Evolutionary conservation across 345 rosid genomes (phyloP).

Genomic region (Erysimum cheiranthoides): DNA sequence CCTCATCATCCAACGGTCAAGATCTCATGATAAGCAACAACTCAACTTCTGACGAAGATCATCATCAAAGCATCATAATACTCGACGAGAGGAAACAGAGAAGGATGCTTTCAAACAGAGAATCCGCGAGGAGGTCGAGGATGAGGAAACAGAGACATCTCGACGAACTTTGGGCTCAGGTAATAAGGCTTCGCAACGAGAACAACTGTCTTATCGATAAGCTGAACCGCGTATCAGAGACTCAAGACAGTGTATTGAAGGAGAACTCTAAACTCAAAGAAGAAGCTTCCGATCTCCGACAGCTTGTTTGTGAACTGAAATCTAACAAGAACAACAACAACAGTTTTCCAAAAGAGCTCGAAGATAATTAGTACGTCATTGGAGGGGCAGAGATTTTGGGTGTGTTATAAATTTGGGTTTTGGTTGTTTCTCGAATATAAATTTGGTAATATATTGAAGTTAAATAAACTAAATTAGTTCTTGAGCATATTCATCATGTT

Average conservation of each 20-base stretch:
- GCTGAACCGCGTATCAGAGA: conserved; percentile 64
- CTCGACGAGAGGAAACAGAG: conserved; percentile 85
- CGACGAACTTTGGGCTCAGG: conserved; percentile 89
- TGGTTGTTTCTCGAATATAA: conserved; percentile 23
- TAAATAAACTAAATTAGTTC: conserved; percentile 36
- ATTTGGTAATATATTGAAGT: conserved; percentile 21
- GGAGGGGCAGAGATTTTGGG: conserved; percentile 10
- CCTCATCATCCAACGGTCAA: conserved; percentile 45
- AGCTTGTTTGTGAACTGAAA: conserved; percentile 60
- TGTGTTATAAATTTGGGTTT: conserved; percentile 16
- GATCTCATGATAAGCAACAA: conserved; percentile 61
- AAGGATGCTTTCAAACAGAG: conserved; percentile 95
- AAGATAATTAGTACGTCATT: conserved; percentile 15
- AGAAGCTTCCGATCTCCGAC: conserved; percentile 75
- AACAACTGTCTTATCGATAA: conserved; percentile 68
- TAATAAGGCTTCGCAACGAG: conserved; percentile 70
- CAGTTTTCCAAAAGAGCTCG: conserved; percentile 24
- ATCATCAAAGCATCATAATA: conserved; percentile 60
- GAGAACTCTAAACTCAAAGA: conserved; percentile 83
- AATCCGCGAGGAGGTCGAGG: conserved; percentile 92
- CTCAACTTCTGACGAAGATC: conserved; percentile 79
- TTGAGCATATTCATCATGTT: conserved; percentile 27
- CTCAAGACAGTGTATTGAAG: conserved; percentile 59
- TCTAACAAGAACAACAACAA: conserved; percentile 30
- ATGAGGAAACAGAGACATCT: conserved; percentile 97